These are phyloP conservation scores for Tribonema minus DNA, from an alignment of 108 stramenopile species.

Conservation along the genomic window DNA sequence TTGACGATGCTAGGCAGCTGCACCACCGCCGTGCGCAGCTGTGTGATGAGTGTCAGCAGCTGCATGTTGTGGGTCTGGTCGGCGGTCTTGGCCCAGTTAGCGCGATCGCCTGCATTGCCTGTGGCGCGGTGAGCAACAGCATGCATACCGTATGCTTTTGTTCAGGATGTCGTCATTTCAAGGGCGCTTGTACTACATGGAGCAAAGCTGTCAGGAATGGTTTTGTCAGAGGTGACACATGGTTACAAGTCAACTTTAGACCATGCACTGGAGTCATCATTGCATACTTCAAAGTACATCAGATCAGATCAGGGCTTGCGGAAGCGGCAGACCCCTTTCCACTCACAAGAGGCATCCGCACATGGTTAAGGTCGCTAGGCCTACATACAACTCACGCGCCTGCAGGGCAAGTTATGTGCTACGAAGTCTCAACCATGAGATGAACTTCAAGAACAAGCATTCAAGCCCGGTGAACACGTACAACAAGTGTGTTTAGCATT, in stretches of 20 bases:
- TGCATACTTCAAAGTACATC: neutral
- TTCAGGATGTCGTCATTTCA: neutral
- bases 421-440: no score
- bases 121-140: neutral
- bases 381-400: no score
- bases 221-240: neutral
- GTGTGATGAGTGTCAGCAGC: slow-evolving; percentile 32
- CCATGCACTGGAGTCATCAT: neutral
- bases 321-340: no score
- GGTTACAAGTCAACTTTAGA: neutral
- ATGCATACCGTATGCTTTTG: neutral
- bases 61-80: slow-evolving; percentile 44
- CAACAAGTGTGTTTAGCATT: no score
- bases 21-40: slow-evolving; percentile 27
- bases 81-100: neutral
- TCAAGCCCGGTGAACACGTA: no score
- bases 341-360: no score
- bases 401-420: no score
- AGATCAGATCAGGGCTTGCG: no score
- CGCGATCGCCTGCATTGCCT: neutral
- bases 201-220: neutral
- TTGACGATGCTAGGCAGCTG: neutral
- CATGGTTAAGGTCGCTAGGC: no score
- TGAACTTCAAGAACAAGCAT: no score
- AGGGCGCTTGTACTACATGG: neutral